Evolutionary conservation across 805 yeast genomes (phyloP).

Genomic region (Lachancea sp.): DNA sequence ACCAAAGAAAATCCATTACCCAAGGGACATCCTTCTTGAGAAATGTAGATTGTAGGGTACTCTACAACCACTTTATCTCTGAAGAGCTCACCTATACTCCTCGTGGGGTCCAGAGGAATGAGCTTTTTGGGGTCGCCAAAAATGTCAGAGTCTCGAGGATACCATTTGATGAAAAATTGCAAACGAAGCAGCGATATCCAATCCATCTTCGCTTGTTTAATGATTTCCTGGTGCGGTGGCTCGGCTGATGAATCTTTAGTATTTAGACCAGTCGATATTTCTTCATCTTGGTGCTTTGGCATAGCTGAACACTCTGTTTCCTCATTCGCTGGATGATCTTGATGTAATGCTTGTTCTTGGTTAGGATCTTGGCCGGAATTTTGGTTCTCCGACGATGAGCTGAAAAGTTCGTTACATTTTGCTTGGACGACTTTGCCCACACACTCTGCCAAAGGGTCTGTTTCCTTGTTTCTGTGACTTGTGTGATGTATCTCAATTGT

Average conservation of each 20-base stretch:
- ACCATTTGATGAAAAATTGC: conserved; percentile 26
- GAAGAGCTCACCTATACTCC: conserved; percentile 44
- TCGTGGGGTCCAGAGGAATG: conserved; percentile 32
- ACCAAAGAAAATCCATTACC: background rate
- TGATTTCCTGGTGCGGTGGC: background rate
- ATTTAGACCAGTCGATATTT: no score
- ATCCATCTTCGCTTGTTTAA: conserved; percentile 14
- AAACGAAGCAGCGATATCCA: conserved; percentile 13
- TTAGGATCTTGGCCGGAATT: background rate
- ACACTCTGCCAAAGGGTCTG: conserved; percentile 24
- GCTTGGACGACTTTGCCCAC: conserved; percentile 29
- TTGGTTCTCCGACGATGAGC: background rate
- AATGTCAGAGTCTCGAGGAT: conserved; percentile 27
- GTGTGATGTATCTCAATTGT: conserved; percentile 33
- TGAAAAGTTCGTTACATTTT: conserved; percentile 20
- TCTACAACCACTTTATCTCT: conserved; percentile 60
- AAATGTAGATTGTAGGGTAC: conserved; percentile 62
- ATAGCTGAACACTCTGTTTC: no score
- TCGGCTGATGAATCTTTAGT: no score
- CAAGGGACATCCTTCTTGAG: background rate
- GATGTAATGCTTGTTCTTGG: conserved; percentile 4
- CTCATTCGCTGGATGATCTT: no score
- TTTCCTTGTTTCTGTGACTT: conserved; percentile 34
- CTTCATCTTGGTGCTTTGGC: no score
- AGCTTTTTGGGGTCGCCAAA: conserved; percentile 34